Percentiles rank a stretch among this genome's conserved stretches.
Conservation (phyloP, 495 filamentous ascomycete species). For the Lophiotrema nucula region DNA sequence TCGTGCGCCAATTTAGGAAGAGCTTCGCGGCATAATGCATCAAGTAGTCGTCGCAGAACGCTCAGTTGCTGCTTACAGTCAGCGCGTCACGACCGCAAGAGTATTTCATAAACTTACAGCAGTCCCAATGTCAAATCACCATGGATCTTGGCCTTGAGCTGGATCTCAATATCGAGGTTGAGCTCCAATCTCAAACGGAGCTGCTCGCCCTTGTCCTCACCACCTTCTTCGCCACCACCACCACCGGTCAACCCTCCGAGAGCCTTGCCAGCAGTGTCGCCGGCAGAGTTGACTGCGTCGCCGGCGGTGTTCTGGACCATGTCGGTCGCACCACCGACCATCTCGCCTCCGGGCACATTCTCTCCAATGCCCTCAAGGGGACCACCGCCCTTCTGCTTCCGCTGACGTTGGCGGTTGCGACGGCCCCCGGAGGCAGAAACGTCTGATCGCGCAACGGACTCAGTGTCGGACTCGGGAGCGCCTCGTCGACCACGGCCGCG, state of each 20-base stretch:
- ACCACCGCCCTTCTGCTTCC: conserved; percentile 34
- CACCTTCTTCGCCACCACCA: conserved; percentile 36
- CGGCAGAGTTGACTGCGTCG: conserved; percentile 40
- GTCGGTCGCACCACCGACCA: conserved; percentile 40
- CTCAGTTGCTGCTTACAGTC: conserved; percentile 18
- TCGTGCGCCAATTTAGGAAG: too few species aligned
- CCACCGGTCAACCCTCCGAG: conserved; percentile 41
- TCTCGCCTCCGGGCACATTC: conserved; percentile 41
- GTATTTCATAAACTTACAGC: conserved; percentile 59
- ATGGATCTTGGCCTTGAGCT: conserved; percentile 88
- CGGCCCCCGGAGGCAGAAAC: conserved; percentile 40
- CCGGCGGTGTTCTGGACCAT: conserved; percentile 46
- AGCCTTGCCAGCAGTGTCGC: conserved; percentile 42
- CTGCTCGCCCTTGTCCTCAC: conserved; percentile 55
- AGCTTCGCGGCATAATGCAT: neutral
- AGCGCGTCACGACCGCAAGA: neutral
- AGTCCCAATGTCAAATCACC: conserved; percentile 84
- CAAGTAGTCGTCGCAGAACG: neutral
- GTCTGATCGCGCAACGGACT: conserved; percentile 41
- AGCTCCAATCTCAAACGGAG: conserved; percentile 75
- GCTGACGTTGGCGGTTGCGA: conserved; percentile 41
- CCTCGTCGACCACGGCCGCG: conserved; percentile 41
- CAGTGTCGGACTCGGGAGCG: conserved; percentile 37
- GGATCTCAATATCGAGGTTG: conserved; percentile 85
- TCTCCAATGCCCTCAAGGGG: conserved; percentile 44